Percentiles rank a stretch among this genome's conserved stretches.
These are phyloP conservation scores for Fusarium secorum DNA, from an alignment of 2,329 filamentous ascomycete species.

Conservation along the genomic window DNA sequence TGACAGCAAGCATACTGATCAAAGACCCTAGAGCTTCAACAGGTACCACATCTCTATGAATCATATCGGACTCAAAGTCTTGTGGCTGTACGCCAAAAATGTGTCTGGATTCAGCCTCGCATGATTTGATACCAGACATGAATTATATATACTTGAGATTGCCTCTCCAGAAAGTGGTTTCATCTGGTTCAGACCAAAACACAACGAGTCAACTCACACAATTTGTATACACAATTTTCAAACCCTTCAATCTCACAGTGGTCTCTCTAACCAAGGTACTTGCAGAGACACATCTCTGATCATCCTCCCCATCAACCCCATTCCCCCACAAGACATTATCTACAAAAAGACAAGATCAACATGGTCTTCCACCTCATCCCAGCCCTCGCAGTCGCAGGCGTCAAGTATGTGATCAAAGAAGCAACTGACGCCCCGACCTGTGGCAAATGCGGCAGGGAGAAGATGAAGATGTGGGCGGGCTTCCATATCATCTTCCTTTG, in stretches of 20 bases:
- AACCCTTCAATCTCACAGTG: fast-evolving
- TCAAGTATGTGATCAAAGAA: not conserved
- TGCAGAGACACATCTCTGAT: not conserved
- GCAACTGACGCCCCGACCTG: not conserved
- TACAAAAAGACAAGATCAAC: not conserved
- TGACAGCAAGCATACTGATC: not conserved
- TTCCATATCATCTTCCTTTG: not conserved
- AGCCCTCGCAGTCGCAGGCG: not conserved
- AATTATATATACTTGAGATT: not conserved
- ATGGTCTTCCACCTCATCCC: not conserved
- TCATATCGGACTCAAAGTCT: fast-evolving
- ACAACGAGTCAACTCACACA: not conserved
- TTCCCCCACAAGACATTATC: not conserved
- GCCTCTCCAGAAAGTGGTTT: not conserved
- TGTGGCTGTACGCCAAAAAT: not conserved
- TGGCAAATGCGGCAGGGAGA: not conserved
- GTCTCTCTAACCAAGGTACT: not conserved
- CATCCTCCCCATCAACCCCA: not conserved
- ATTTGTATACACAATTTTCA: fast-evolving
- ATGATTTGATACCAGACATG: fast-evolving
- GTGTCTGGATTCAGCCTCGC: not conserved
- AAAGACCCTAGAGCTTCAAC: not conserved
- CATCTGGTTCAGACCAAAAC: not conserved
- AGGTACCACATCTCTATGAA: fast-evolving
- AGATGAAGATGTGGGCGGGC: not conserved